phyloP scores from a whole-genome alignment of 2,329 filamentous ascomycete species.

The Cercospora zeina region DNA sequence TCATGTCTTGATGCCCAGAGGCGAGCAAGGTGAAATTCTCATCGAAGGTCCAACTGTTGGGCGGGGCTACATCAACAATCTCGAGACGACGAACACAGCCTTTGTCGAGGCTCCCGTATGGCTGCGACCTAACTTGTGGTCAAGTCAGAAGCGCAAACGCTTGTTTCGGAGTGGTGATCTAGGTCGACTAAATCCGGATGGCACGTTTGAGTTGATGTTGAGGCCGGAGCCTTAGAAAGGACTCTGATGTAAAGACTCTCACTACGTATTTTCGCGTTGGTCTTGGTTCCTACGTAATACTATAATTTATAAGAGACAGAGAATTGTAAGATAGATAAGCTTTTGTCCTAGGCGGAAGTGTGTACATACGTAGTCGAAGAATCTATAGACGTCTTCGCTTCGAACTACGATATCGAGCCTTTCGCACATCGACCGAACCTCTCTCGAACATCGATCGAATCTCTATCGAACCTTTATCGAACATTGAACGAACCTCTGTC shows the following conservation, averaged over 20 bases:
- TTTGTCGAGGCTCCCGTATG: constrained; percentile 2
- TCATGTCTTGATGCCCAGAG: constrained; percentile 11
- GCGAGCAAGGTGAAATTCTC: constrained; percentile 45
- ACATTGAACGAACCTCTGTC: too few relatives aligned
- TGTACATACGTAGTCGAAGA: too few relatives aligned
- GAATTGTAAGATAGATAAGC: too few relatives aligned
- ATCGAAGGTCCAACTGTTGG: constrained; percentile 49
- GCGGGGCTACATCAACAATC: constrained; percentile 45
- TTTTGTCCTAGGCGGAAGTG: too few relatives aligned
- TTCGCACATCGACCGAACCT: too few relatives aligned
- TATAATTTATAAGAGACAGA: neutral
- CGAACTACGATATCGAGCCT: too few relatives aligned
- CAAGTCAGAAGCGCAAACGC: neutral
- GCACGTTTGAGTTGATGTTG: neutral
- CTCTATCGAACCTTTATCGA: too few relatives aligned
- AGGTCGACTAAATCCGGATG: neutral
- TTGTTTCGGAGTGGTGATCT: neutral
- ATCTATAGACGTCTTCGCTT: too few relatives aligned
- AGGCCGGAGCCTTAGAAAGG: neutral
- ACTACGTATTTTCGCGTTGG: neutral
- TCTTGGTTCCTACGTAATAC: neutral
- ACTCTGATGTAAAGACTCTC: neutral
- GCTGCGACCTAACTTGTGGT: neutral
- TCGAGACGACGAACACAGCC: neutral
- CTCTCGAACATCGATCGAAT: too few relatives aligned